Evolutionary conservation across 1,284 basidiomycete genomes (phyloP).

Genomic region (Leccinum cinnamomeum): DNA sequence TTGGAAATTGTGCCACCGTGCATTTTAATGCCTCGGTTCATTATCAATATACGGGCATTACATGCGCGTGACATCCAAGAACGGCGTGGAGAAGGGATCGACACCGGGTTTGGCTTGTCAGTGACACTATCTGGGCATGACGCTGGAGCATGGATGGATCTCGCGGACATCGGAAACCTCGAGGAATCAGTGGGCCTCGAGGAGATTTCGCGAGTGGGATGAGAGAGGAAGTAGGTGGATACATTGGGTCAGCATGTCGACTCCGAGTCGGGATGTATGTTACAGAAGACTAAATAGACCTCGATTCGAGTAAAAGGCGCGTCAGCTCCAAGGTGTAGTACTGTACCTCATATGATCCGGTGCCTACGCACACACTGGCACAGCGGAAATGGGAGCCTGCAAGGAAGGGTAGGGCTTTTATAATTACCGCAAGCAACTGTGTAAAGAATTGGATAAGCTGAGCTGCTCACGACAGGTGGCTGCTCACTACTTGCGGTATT

Average conservation of each 20-base stretch:
- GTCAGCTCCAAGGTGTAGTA: neutral
- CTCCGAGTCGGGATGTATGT: neutral
- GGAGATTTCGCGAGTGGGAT: neutral
- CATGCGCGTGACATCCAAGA: neutral
- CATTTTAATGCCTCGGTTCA: constrained; percentile 8
- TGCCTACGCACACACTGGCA: neutral
- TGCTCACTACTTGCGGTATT: constrained; percentile 46
- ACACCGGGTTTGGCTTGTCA: neutral
- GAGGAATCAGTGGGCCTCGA: neutral
- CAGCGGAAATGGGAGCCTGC: neutral
- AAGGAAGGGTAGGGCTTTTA: constrained; percentile 56
- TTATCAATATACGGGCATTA: neutral
- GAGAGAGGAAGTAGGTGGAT: neutral
- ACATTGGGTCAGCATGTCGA: neutral
- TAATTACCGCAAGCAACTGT: constrained; percentile 43
- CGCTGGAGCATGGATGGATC: neutral
- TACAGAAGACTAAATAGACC: neutral
- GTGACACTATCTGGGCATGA: neutral
- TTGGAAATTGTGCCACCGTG: constrained; percentile 1
- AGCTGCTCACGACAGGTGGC: too few relatives aligned
- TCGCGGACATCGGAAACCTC: neutral
- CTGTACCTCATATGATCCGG: neutral
- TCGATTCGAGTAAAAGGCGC: neutral
- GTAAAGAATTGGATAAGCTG: constrained; percentile 9
- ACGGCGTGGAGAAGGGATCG: neutral